Base-by-base conservation (phyloP, 352 stramenopile species). In the Globisporangium emineosum region DNA sequence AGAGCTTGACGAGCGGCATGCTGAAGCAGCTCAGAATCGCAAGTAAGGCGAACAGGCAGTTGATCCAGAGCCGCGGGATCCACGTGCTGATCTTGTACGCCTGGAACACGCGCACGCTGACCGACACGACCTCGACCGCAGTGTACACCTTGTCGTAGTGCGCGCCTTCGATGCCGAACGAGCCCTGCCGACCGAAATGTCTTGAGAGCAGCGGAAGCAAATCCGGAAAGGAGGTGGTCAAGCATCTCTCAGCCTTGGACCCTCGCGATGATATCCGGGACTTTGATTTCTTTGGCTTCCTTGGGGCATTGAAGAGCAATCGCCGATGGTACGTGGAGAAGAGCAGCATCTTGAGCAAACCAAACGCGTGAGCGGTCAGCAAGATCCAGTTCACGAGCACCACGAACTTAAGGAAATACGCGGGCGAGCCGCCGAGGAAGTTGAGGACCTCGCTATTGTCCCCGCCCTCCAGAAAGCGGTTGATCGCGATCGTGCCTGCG, bases 21-120 rank as follows among this genome's bases (percentile, higher is more conserved):
- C 29, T 51, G 21, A 29, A 62, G 35, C 61, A 66, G 21, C 50
- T 62, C 4, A 37, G 19, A 5, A 47, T 10, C 9, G 32, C 43
- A 8, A 57, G 10, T 5, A 45, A 8, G 1, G 37, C 35, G 17
- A 54, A 37, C 12, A 43, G 13, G 3, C 8, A 51, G 17, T 62
- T 51, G 25, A 66, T 53, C 35, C 50, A 62, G n/a, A 66, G 47
- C 3, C 58, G 58, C 23, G 58, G 27, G 29, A 64, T 49, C 27
- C 30, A 56, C 21, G 27, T 57, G 32, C 43, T 57, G 43, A 64
- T 30, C 13, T 37, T 12, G 15, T 47, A 64, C 7, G 58, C 29
- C 43, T 64, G 58, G 35, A 52, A 52, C 9, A 51, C 25, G 8
- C 55, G 55, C 33, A 61, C 33, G 21, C 8, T 35, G 23, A 42